Conservation (phyloP, 1,284 basidiomycete genomes). For the Microbotryum intermedium region DNA sequence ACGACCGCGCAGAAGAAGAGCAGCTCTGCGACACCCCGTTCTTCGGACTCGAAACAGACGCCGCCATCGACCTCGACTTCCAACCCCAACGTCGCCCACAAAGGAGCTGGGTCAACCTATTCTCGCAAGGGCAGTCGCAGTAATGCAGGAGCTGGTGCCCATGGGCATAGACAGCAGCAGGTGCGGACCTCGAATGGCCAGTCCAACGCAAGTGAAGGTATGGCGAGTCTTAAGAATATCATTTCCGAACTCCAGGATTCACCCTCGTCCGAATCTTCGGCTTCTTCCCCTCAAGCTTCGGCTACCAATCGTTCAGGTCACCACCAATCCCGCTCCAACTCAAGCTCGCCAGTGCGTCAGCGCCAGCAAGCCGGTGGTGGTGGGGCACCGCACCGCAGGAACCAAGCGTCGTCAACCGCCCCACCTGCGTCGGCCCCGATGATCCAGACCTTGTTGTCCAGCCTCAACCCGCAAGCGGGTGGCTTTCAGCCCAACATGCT, state of each 20-base stretch:
- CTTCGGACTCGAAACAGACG: no score
- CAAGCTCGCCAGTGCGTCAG: neutral
- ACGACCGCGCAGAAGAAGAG: no score
- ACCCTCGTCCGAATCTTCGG: neutral
- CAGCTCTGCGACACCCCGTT: no score
- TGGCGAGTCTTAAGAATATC: conserved; percentile 19
- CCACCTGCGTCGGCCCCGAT: neutral
- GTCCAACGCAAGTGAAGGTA: no score
- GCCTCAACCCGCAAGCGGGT: conserved; percentile 36
- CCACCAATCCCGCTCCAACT: neutral
- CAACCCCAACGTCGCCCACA: no score
- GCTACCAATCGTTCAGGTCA: no score
- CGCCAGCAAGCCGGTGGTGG: neutral
- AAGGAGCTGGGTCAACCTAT: no score
- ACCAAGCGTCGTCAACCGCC: neutral
- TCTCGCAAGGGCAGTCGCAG: no score
- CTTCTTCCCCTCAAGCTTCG: neutral
- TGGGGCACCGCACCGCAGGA: conserved; percentile 9
- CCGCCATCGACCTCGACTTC: no score
- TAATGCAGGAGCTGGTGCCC: no score
- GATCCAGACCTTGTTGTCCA: conserved; percentile 11
- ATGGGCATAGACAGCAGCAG: no score
- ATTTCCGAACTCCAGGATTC: conserved; percentile 12
- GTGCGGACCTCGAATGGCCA: no score
- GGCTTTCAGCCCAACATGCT: conserved; percentile 36